phyloP scores from a whole-genome alignment of 805 yeast species.

The Myxozyma mucilagina region DNA sequence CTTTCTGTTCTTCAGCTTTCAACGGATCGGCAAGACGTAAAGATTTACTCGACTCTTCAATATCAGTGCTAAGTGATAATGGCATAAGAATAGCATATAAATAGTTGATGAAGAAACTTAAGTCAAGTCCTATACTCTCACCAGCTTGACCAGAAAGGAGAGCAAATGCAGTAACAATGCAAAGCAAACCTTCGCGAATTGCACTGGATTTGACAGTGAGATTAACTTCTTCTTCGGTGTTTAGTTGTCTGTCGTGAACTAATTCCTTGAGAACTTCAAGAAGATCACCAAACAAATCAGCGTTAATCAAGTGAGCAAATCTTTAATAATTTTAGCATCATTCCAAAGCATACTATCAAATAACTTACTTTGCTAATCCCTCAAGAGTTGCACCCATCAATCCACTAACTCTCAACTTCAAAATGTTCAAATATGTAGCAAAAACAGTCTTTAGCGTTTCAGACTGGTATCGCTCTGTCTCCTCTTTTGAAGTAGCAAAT shows the following conservation, averaged over 20 bases:
- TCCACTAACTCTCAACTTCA: constrained; percentile 61
- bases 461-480: constrained; percentile 81
- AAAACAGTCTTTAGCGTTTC: constrained; percentile 75
- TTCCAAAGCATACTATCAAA: not conserved
- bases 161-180: constrained; percentile 88
- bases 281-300: constrained; percentile 90
- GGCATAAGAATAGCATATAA: constrained; percentile 69
- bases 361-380: constrained; percentile 64
- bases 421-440: constrained; percentile 71
- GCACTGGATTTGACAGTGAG: constrained; percentile 13
- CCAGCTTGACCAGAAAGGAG: constrained; percentile 72
- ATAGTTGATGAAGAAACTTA: constrained; percentile 74
- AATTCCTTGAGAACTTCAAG: constrained; percentile 85
- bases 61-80: constrained; percentile 72
- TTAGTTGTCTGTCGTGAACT: constrained; percentile 40
- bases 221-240: constrained; percentile 47
- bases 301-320: constrained; percentile 89
- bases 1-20: constrained; percentile 25
- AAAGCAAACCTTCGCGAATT: constrained; percentile 69
- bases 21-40: constrained; percentile 80
- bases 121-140: constrained; percentile 73
- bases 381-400: constrained; percentile 86
- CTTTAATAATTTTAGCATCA: constrained; percentile 30
- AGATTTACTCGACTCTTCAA: constrained; percentile 82
- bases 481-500: constrained; percentile 80